phyloP scores from a whole-genome alignment of 345 rosid genomes.

The Mallotus nudiflorus region DNA sequence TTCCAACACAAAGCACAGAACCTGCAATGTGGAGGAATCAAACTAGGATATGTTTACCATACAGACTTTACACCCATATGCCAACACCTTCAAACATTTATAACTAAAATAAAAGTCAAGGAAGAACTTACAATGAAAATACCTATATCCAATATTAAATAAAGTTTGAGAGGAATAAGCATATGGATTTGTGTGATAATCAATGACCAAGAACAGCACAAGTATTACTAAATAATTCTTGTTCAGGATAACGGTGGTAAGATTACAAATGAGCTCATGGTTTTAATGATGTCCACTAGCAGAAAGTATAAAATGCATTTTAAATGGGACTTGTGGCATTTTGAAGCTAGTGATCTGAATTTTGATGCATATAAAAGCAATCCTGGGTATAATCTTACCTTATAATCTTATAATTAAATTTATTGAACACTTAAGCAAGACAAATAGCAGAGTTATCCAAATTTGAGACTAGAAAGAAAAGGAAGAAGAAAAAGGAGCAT shows the following conservation, averaged over 20 bases:
- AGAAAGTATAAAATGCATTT: neutral
- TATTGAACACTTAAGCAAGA: constrained; percentile 1
- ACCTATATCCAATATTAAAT: neutral
- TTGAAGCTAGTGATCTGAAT: neutral
- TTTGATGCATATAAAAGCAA: neutral
- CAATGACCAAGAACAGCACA: neutral
- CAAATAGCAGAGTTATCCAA: neutral
- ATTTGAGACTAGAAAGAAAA: no score
- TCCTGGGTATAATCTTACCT: neutral
- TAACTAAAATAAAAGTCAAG: neutral
- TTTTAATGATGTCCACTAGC: neutral
- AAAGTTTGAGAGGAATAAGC: neutral
- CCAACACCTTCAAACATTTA: neutral
- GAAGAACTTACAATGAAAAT: neutral
- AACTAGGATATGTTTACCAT: neutral
- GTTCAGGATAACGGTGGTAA: no score
- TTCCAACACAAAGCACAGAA: constrained; percentile 89
- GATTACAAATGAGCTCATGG: neutral
- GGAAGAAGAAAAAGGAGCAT: no score
- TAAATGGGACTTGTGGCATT: no score
- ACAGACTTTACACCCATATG: neutral
- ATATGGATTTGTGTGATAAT: neutral
- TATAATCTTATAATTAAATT: neutral
- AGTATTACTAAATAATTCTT: neutral
- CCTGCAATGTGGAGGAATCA: constrained; percentile 44